phyloP scores from a whole-genome alignment of 2,329 filamentous ascomycete species.

The Xylariaceae sp. region DNA sequence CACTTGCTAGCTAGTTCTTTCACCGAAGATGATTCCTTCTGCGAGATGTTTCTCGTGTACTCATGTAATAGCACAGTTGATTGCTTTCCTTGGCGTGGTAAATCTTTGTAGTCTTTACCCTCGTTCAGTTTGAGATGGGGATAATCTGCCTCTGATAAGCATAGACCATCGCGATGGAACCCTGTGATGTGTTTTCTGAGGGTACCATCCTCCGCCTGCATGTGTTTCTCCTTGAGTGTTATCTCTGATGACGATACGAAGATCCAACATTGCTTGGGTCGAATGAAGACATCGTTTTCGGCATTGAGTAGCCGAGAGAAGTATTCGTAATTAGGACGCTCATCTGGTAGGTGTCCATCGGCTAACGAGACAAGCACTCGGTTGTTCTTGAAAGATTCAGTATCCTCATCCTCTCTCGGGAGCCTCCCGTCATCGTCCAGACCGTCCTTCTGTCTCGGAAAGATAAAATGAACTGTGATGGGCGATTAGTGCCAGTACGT shows the following conservation, averaged over 20 bases:
- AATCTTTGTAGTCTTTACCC: constrained; percentile 47
- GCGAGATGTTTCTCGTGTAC: constrained; percentile 54
- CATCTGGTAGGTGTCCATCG: constrained; percentile 54
- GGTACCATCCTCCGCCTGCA: constrained; percentile 27
- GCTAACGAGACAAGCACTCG: constrained; percentile 61
- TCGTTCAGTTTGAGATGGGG: constrained; percentile 57
- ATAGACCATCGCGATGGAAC: constrained; percentile 25
- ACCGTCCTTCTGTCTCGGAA: constrained; percentile 49
- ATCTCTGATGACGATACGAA: constrained; percentile 55
- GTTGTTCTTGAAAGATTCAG: constrained; percentile 62
- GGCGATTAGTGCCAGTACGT: background rate
- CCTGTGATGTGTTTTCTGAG: constrained; percentile 28
- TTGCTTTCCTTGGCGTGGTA: constrained; percentile 49
- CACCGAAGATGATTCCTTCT: constrained; percentile 55
- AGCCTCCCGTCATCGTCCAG: constrained; percentile 48
- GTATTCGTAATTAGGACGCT: constrained; percentile 61
- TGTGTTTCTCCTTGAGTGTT: constrained; percentile 46
- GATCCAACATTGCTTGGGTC: constrained; percentile 59
- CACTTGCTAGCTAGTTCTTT: constrained; percentile 54
- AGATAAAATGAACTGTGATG: constrained; percentile 56
- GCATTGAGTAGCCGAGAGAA: constrained; percentile 55
- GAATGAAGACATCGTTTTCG: constrained; percentile 52
- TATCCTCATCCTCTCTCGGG: constrained; percentile 39
- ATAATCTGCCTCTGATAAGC: constrained; percentile 38
- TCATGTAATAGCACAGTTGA: constrained; percentile 53